These are phyloP conservation scores for Phragmites australis DNA, from an alignment of 176 grass and related monocot species.

Conservation along the genomic window DNA sequence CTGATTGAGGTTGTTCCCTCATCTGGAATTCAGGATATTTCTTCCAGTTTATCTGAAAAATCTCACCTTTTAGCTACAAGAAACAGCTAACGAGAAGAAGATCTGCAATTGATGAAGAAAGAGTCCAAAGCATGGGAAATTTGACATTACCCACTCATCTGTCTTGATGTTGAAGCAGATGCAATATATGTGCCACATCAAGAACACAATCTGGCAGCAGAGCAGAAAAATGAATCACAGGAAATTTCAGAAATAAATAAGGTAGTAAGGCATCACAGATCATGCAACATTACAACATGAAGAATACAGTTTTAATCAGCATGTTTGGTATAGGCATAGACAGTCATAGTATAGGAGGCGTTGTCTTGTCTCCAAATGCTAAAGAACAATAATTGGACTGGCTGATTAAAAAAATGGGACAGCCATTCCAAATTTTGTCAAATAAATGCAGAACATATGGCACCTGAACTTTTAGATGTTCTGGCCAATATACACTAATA, in stretches of 20 bases:
- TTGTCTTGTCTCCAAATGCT: neutral
- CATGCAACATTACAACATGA: neutral
- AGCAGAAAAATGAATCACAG: neutral
- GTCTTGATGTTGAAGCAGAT: constrained; percentile 97
- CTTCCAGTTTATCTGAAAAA: constrained; percentile 98
- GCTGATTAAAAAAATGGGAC: neutral
- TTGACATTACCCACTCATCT: constrained; percentile 92
- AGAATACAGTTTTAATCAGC: neutral
- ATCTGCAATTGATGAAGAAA: constrained; percentile 72
- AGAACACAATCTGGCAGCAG: constrained; percentile 61
- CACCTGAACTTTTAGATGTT: neutral
- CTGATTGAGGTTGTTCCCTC: constrained; percentile 59
- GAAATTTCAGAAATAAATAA: constrained; percentile 14
- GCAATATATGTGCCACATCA: constrained; percentile 92
- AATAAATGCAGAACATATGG: neutral
- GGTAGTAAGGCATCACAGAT: neutral
- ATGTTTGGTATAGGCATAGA: neutral
- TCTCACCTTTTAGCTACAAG: constrained; percentile 59
- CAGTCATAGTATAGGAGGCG: neutral
- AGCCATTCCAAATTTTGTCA: neutral
- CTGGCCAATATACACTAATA: neutral
- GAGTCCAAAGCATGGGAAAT: constrained; percentile 68
- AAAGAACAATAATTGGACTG: neutral
- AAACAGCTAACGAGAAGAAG: constrained; percentile 51
- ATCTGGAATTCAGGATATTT: constrained; percentile 91